Percentiles rank a stretch among this genome's conserved stretches.
Conservation (phyloP, 2,329 filamentous ascomycete genomes). For the Incumbomyces delicatus region DNA sequence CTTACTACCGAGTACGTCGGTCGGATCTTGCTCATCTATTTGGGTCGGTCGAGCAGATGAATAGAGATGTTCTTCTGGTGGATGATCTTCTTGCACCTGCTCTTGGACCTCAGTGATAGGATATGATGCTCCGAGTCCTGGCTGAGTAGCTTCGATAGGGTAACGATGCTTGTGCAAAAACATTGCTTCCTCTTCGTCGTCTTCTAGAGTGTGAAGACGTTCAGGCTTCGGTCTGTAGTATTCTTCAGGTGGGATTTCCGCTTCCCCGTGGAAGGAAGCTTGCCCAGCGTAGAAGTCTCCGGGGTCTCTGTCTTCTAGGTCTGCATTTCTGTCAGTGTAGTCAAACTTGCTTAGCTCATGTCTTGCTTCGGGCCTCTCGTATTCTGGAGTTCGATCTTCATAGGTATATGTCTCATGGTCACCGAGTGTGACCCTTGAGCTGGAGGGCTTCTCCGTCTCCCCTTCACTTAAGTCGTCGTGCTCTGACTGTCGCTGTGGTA, state of each 20-base stretch:
- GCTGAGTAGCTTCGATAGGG: conserved; percentile 10
- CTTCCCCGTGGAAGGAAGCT: not conserved
- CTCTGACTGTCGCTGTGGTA: not conserved
- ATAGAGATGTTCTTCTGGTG: not conserved
- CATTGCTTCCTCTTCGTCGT: conserved; percentile 9
- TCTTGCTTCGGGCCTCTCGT: conserved; percentile 23
- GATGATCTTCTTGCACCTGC: not conserved
- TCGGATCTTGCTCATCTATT: not conserved
- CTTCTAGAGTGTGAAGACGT: conserved; percentile 16
- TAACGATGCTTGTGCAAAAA: conserved; percentile 13
- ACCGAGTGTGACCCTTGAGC: conserved; percentile 55
- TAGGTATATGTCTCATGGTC: conserved; percentile 56
- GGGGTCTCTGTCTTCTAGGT: not conserved
- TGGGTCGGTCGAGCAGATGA: not conserved
- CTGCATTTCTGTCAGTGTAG: not conserved
- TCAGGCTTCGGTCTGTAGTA: conserved; percentile 7
- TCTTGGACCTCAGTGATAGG: not conserved
- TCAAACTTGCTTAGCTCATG: not conserved
- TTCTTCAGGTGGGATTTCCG: not conserved
- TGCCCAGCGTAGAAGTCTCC: not conserved
- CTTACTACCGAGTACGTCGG: conserved; percentile 37
- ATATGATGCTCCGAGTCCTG: not conserved
- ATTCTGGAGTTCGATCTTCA: conserved; percentile 50
- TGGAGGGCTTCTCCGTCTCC: conserved; percentile 33
- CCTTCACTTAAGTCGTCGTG: conserved; percentile 18